Evolutionary conservation across 2,329 filamentous ascomycete species (phyloP).

Genomic region (Lanzia echinophila): DNA sequence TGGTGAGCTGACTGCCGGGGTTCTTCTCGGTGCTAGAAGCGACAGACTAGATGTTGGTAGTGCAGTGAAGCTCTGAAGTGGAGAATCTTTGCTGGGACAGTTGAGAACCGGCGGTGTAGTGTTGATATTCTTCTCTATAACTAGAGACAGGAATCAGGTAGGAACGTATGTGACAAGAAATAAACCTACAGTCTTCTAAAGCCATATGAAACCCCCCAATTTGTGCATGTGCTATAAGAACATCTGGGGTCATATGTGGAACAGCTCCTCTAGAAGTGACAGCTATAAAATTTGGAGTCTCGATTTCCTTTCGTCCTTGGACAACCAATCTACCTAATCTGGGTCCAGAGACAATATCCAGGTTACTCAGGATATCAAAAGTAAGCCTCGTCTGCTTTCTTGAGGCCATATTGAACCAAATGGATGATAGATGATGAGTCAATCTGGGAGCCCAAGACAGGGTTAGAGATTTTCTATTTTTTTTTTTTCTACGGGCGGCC

Average conservation of each 20-base stretch:
- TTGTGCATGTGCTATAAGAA: constrained; percentile 56
- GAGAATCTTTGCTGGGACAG: constrained; percentile 31
- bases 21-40: constrained; percentile 70
- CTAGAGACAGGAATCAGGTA: constrained; percentile 31
- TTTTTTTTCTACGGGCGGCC: constrained; percentile 25
- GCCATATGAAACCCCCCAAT: constrained; percentile 71
- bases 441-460: too few relatives aligned
- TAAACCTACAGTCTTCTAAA: constrained; percentile 79
- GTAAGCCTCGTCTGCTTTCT: constrained; percentile 11
- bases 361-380: constrained; percentile 21
- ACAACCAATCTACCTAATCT: constrained; percentile 44
- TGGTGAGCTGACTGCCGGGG: constrained; percentile 67
- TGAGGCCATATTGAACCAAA: constrained; percentile 1
- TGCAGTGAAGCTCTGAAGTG: constrained; percentile 71
- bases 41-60: constrained; percentile 59
- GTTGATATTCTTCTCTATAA: constrained; percentile 44
- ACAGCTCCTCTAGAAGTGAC: constrained; percentile 77
- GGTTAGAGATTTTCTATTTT: neutral
- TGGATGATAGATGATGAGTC: too few relatives aligned
- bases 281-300: constrained; percentile 78
- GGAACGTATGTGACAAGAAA: constrained; percentile 17
- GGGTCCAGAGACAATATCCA: constrained; percentile 16
- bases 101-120: constrained; percentile 45
- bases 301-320: constrained; percentile 54
- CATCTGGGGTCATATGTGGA: constrained; percentile 86